Percentiles rank a stretch among this genome's conserved stretches.
phyloP scores from a whole-genome alignment of 495 filamentous ascomycete genomes.

The Hyaloscypha finlandica region DNA sequence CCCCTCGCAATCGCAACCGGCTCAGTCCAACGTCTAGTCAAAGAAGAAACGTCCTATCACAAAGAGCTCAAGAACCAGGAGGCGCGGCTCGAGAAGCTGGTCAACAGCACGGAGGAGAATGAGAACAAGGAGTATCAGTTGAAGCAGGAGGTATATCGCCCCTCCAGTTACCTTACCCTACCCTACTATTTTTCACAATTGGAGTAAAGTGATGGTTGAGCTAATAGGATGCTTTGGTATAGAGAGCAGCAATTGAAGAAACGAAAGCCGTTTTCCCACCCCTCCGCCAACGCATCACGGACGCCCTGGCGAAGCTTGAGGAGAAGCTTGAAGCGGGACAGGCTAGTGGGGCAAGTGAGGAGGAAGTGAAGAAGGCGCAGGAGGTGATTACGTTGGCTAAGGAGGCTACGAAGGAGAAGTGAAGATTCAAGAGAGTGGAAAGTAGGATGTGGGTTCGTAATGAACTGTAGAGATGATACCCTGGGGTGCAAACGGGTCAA shows the following conservation, averaged over 20 bases:
- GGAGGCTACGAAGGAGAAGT: constrained; percentile 31
- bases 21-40: constrained; percentile 77
- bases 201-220: constrained; percentile 3
- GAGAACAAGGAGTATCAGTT: constrained; percentile 70
- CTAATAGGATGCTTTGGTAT: constrained; percentile 29
- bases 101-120: constrained; percentile 49
- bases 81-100: constrained; percentile 67
- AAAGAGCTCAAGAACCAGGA: constrained; percentile 75
- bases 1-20: constrained; percentile 72
- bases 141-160: constrained; percentile 74
- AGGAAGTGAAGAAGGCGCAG: constrained; percentile 63
- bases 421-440: not conserved
- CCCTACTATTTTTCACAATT: not conserved
- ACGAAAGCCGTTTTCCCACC: constrained; percentile 77
- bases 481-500: constrained; percentile 18
- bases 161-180: not conserved
- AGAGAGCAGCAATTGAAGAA: constrained; percentile 78
- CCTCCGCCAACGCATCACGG: constrained; percentile 62
- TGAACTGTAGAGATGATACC: constrained; percentile 30
- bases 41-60: constrained; percentile 89
- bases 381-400: constrained; percentile 38
- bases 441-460: constrained; percentile 1
- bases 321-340: constrained; percentile 53
- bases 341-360: constrained; percentile 59
- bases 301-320: constrained; percentile 70